Evolutionary conservation across 192 early-diverging fungal genomes (phyloP).

Genomic region (Chytriomyces sp.): DNA sequence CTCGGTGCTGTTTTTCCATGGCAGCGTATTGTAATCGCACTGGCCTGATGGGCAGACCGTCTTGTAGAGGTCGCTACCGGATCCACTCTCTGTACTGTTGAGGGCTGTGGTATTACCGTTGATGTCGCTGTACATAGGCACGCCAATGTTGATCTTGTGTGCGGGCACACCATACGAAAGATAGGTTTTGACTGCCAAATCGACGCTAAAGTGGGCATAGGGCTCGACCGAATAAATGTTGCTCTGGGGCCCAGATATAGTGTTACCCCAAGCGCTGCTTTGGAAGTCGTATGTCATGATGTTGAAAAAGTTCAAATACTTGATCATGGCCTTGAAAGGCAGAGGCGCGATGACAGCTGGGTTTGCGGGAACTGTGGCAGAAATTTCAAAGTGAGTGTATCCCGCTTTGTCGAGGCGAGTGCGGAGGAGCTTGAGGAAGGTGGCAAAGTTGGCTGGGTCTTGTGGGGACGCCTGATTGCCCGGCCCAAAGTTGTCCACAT

Average conservation of each 20-base stretch:
- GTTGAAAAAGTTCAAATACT: slow-evolving; percentile 68
- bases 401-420: slow-evolving; percentile 62
- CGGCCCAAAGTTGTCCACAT: slow-evolving; percentile 42
- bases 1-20: slow-evolving; percentile 30
- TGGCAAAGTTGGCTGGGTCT: slow-evolving; percentile 79
- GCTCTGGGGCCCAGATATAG: slow-evolving; percentile 78
- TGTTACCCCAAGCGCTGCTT: slow-evolving; percentile 47
- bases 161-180: slow-evolving; percentile 73
- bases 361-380: slow-evolving; percentile 45
- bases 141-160: slow-evolving; percentile 85
- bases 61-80: background rate
- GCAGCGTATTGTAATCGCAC: background rate
- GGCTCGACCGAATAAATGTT: slow-evolving; percentile 67
- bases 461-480: slow-evolving; percentile 62
- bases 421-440: slow-evolving; percentile 74
- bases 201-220: slow-evolving; percentile 60
- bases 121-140: slow-evolving; percentile 89
- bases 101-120: slow-evolving; percentile 75
- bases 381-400: slow-evolving; percentile 40
- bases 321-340: slow-evolving; percentile 42
- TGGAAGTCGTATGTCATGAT: slow-evolving; percentile 74
- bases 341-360: slow-evolving; percentile 44
- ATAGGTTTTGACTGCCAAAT: slow-evolving; percentile 72
- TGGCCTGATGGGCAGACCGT: background rate
- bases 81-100: background rate